Evolutionary conservation across 1,284 basidiomycete genomes (phyloP).

Genomic region (Phylloboletellus chloephorus): DNA sequence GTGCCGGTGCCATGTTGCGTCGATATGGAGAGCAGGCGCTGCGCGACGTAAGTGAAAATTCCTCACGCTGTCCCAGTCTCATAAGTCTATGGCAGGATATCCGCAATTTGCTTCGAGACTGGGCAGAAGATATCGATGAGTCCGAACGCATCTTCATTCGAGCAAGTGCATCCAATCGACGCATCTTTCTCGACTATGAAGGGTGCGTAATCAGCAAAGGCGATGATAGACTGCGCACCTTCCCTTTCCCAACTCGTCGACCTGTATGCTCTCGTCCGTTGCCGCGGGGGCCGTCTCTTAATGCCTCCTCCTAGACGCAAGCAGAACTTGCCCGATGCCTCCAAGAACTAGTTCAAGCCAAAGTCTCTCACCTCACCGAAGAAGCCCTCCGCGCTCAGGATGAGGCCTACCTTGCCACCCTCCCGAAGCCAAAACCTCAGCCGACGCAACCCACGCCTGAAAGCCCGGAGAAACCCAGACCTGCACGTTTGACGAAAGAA

Average conservation of each 20-base stretch:
- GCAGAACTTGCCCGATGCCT: constrained; percentile 87
- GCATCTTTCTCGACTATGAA: constrained; percentile 86
- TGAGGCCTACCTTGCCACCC: constrained; percentile 79
- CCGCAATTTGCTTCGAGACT: constrained; percentile 71
- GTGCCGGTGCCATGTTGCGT: constrained; percentile 91
- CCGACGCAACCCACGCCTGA: constrained; percentile 33
- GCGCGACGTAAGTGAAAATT: constrained; percentile 60
- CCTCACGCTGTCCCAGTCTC: background rate
- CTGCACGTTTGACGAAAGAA: constrained; percentile 65
- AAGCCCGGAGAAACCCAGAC: constrained; percentile 42
- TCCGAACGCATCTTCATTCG: constrained; percentile 89
- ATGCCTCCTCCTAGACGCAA: constrained; percentile 60
- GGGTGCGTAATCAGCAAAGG: constrained; percentile 56
- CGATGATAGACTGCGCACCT: constrained; percentile 75
- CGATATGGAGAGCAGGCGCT: constrained; percentile 94
- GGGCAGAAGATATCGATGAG: constrained; percentile 76
- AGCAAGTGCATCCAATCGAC: constrained; percentile 78
- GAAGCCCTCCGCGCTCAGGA: constrained; percentile 82
- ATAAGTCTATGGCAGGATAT: constrained; percentile 60
- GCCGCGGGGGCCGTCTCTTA: constrained; percentile 2
- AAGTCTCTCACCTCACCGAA: constrained; percentile 82
- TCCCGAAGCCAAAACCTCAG: constrained; percentile 67
- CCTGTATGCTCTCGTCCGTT: constrained; percentile 55
- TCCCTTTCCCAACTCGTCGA: constrained; percentile 90
- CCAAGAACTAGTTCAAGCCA: constrained; percentile 80